Conservation (phyloP, 2,329 filamentous ascomycete genomes). For the Tolypocladium guangdongense region DNA sequence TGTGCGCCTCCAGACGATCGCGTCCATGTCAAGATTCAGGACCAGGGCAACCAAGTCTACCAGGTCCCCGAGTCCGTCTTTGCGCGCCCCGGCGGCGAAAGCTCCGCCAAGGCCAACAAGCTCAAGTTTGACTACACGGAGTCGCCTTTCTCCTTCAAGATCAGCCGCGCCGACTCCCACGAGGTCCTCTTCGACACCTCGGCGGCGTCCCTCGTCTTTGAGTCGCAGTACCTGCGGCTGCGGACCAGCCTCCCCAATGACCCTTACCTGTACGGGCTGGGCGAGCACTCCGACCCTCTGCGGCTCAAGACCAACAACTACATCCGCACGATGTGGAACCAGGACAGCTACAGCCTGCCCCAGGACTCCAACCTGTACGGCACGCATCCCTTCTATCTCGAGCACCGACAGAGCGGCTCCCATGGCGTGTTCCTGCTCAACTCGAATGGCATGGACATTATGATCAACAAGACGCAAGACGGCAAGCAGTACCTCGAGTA, state of each 20-base stretch:
- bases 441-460: constrained; percentile 62
- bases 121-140: constrained; percentile 34
- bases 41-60: constrained; percentile 58
- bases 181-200: constrained; percentile 60
- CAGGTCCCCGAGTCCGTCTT: constrained; percentile 63
- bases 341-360: constrained; percentile 52
- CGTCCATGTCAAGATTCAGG: constrained; percentile 66
- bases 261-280: constrained; percentile 67
- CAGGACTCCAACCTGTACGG: constrained; percentile 64
- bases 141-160: constrained; percentile 56
- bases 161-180: constrained; percentile 29
- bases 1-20: constrained; percentile 38
- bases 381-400: constrained; percentile 66
- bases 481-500: constrained; percentile 66
- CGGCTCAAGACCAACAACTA: constrained; percentile 53
- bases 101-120: constrained; percentile 20
- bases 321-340: constrained; percentile 57
- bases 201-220: constrained; percentile 56
- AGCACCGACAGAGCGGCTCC: constrained; percentile 33
- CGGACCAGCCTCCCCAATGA: constrained; percentile 57
- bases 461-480: constrained; percentile 50
- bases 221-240: constrained; percentile 66
- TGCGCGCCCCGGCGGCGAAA: constrained; percentile 32
- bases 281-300: constrained; percentile 65
- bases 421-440: constrained; percentile 74